Evolutionary conservation across 495 filamentous ascomycete genomes (phyloP).

Genomic region (Astrothelium subdiscretum): DNA sequence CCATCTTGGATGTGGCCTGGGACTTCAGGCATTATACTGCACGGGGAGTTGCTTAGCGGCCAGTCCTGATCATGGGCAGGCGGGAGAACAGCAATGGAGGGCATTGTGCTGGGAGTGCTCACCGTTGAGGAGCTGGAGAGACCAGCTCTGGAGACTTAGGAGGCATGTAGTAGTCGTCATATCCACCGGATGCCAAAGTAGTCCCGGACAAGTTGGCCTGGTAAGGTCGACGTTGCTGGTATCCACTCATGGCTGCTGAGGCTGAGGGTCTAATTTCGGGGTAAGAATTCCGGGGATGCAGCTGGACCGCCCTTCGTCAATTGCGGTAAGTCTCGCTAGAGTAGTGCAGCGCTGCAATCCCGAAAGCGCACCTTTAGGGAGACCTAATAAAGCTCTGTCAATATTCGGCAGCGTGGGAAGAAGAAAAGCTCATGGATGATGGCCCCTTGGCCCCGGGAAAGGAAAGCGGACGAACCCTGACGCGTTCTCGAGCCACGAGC

Average conservation of each 20-base stretch:
- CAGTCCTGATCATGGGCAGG: background rate
- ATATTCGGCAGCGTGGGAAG: background rate
- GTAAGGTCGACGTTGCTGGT: background rate
- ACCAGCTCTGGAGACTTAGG: conserved; percentile 52
- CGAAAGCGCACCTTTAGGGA: background rate
- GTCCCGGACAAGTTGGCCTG: conserved; percentile 43
- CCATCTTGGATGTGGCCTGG: conserved; percentile 84
- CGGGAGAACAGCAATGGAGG: background rate
- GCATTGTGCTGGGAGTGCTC: conserved; percentile 24
- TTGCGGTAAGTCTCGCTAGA: background rate
- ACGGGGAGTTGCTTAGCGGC: conserved; percentile 12
- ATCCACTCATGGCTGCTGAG: background rate
- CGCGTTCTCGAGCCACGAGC: background rate
- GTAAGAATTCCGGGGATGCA: background rate
- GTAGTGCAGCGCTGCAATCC: background rate
- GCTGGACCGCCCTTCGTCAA: background rate
- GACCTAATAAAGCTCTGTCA: conserved; percentile 1
- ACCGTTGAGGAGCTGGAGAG: conserved; percentile 86
- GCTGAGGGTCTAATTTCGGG: background rate
- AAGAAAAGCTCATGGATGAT: background rate
- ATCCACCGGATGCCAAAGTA: conserved; percentile 80
- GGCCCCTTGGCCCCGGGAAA: too few relatives aligned
- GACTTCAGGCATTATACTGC: conserved; percentile 63
- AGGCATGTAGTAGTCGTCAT: conserved; percentile 78
- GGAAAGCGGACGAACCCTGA: background rate